phyloP scores from a whole-genome alignment of 345 rosid genomes.

The Corchorus capsularis region DNA sequence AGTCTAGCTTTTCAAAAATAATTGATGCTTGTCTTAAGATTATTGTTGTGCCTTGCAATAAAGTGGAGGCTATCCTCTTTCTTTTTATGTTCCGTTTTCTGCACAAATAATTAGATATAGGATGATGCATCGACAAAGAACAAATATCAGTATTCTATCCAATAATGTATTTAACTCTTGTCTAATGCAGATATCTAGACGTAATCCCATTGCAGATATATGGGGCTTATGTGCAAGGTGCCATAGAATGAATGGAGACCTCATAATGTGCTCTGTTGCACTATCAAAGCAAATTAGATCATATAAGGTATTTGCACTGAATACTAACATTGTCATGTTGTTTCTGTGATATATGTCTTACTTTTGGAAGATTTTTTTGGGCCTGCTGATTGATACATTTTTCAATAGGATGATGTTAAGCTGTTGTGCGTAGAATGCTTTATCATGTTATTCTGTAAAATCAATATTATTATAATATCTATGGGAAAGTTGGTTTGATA shows the following conservation, averaged over 20 bases:
- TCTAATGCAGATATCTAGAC: slow-evolving; percentile 57
- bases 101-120: neutral
- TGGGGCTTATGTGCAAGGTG: slow-evolving; percentile 95
- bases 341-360: neutral
- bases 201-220: slow-evolving; percentile 58
- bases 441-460: too few relatives aligned
- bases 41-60: neutral
- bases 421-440: too few relatives aligned
- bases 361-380: neutral
- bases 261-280: slow-evolving; percentile 84
- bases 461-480: too few relatives aligned
- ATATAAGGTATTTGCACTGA: slow-evolving; percentile 66
- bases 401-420: too few relatives aligned
- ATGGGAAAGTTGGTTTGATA: too few relatives aligned
- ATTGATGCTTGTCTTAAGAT: neutral
- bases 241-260: slow-evolving; percentile 86
- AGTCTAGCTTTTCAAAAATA: neutral
- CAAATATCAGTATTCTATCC: neutral
- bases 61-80: neutral
- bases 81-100: neutral
- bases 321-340: neutral
- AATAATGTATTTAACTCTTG: neutral
- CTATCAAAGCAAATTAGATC: slow-evolving; percentile 91
- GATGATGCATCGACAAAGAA: neutral
- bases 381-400: neutral